Conservation (phyloP, 306 rosid genomes). For the Cucumis melo region DNA sequence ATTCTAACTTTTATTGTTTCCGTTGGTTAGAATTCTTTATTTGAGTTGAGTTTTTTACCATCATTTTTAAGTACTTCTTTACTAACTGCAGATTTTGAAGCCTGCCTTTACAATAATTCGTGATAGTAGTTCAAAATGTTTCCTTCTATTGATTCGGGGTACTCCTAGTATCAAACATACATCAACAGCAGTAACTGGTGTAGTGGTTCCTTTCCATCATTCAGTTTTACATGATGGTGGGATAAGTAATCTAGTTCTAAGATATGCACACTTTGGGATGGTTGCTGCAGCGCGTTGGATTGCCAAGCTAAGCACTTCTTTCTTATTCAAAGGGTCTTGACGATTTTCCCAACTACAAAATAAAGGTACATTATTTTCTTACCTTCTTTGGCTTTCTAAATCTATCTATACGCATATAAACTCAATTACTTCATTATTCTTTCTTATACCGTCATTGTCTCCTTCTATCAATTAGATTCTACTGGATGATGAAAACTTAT, state of each 20-base stretch:
- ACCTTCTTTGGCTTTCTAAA: neutral
- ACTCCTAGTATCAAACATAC: slow-evolving; percentile 98
- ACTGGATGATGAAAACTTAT: neutral
- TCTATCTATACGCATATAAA: neutral
- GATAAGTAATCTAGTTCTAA: slow-evolving; percentile 77
- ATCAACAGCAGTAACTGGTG: slow-evolving; percentile 89
- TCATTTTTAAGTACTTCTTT: neutral
- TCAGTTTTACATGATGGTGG: slow-evolving; percentile 89
- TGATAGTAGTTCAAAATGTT: slow-evolving; percentile 58
- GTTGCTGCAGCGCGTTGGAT: slow-evolving; percentile 99
- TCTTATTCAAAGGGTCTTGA: slow-evolving; percentile 56
- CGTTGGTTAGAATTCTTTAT: neutral
- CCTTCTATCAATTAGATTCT: neutral
- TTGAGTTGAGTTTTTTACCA: neutral
- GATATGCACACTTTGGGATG: slow-evolving; percentile 99
- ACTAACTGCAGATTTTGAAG: slow-evolving; percentile 65
- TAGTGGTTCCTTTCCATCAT: slow-evolving; percentile 94
- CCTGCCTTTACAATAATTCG: slow-evolving; percentile 84
- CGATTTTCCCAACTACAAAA: slow-evolving; percentile 66
- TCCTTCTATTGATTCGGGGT: slow-evolving; percentile 90
- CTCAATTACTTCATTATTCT: neutral
- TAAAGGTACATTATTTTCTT: slow-evolving; percentile 37
- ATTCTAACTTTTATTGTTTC: neutral
- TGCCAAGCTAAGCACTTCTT: slow-evolving; percentile 84
- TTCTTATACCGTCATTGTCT: neutral